Base-by-base conservation (phyloP, 805 yeast species). In the Kodamaea hsintzibuensis region DNA sequence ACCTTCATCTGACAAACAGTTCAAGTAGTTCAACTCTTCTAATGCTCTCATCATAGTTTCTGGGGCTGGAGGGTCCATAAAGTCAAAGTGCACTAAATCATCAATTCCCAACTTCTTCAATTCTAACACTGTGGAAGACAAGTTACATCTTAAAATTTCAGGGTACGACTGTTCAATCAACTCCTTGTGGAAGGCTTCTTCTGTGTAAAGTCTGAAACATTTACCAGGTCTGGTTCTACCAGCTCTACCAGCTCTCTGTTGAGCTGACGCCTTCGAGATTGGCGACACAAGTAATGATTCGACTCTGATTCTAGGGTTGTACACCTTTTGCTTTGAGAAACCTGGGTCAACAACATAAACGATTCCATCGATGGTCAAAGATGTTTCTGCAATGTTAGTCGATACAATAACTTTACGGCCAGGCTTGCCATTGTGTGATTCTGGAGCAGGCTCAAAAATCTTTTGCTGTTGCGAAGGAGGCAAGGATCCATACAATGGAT, bases 1-100 rank as follows among this genome's bases (percentile, higher is more conserved):
- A 56, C 98, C 99, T 47, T 91, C 93, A 68, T 95, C 97, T 60
- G 90, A 89, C 51, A 93, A 79, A 74, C 98, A 95, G 18, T 88
- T 86, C 57, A 93, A 77, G 67, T 91, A 95, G 67, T 95, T 92
- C 64, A 93, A 80, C 70, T 93, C 99, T 71, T 93, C 99, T 58
- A 93, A 77, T 0, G 98, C 98, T 69, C 99, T 82, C 99, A 95
- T 95, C 99, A 93, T 95, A 6, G 99, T 95, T 72, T 93, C 99
- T 8, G 99, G 99, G 2, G 98, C 98, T 12, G 99, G 99, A 7
- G 99, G 98, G 67, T 93, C 99, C 96, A 93, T 93, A 68, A 95
- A 93, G 70, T 95, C 99, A 67, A 93, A 93, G 73, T 93, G 98
- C 40, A 95, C 99, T 65, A 93, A 82, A 73, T 93, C 98, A 67